These are phyloP conservation scores for Clitopilus hobsonii DNA, from an alignment of 768 basidiomycete species.

Conservation along the genomic window DNA sequence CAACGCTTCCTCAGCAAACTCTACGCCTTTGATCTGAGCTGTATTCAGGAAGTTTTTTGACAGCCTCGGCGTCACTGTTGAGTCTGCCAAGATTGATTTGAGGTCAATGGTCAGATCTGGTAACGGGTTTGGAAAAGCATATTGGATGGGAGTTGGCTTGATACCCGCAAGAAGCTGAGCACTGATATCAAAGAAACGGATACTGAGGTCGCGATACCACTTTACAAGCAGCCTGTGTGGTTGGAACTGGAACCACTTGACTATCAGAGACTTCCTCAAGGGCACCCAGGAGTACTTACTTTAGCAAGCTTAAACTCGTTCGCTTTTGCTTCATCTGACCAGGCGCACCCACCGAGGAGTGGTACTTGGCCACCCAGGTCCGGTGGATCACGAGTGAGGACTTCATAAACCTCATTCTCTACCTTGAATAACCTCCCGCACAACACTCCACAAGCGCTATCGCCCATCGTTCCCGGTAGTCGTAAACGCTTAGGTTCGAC, in stretches of 20 bases:
- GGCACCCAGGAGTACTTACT: conserved; percentile 25
- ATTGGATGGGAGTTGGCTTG: conserved; percentile 43
- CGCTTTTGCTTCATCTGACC: conserved; percentile 43
- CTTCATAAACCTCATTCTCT: conserved; percentile 41
- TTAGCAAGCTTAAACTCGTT: conserved; percentile 54
- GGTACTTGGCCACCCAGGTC: conserved; percentile 22
- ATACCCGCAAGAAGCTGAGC: conserved; percentile 53
- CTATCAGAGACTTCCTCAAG: neutral
- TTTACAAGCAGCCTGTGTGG: conserved; percentile 63
- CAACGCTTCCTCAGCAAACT: conserved; percentile 50
- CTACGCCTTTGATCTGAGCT: conserved; percentile 35
- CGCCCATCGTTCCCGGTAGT: conserved; percentile 32
- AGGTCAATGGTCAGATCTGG: conserved; percentile 60
- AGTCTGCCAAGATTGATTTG: conserved; percentile 40
- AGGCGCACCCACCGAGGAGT: conserved; percentile 52
- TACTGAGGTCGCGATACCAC: conserved; percentile 53
- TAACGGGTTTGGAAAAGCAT: conserved; percentile 64
- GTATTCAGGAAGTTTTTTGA: conserved; percentile 19
- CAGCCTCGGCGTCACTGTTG: conserved; percentile 27
- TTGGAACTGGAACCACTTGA: conserved; percentile 40
- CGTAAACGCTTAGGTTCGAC: conserved; percentile 30
- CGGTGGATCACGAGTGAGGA: conserved; percentile 23
- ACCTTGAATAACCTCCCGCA: conserved; percentile 42
- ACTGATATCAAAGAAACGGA: conserved; percentile 75
- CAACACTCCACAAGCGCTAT: conserved; percentile 32